phyloP scores from a whole-genome alignment of 106 monocot genomes.

The Agapanthus africanus region DNA sequence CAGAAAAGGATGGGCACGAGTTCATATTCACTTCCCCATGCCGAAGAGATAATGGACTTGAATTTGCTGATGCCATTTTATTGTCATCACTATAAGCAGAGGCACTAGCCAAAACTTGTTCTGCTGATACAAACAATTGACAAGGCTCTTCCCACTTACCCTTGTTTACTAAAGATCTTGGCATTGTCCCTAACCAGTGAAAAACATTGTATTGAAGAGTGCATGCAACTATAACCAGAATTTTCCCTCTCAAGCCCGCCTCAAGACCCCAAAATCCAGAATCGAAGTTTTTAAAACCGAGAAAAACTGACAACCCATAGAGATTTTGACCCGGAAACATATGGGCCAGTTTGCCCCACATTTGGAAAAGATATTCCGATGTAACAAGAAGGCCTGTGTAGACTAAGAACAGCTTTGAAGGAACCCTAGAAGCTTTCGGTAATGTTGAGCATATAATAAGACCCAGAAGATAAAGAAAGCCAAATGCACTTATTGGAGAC shows the following conservation, averaged over 20 bases:
- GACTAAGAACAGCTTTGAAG: constrained; percentile 76
- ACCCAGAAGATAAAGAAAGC: constrained; percentile 71
- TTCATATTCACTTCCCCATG: too few species aligned
- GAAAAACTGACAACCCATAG: constrained; percentile 47
- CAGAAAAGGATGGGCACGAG: constrained; percentile 30
- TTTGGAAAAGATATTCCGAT: constrained; percentile 84
- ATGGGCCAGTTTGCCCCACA: constrained; percentile 73
- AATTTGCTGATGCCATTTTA: constrained; percentile 16
- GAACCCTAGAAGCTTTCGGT: constrained; percentile 81
- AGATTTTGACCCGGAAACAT: constrained; percentile 83
- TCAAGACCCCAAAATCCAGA: constrained; percentile 97
- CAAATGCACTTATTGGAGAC: constrained; percentile 80
- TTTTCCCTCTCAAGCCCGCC: constrained; percentile 72
- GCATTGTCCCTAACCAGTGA: constrained; percentile 74
- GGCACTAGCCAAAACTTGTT: constrained; percentile 3
- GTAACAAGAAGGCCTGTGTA: constrained; percentile 70
- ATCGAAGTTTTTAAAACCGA: constrained; percentile 63
- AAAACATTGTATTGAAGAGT: constrained; percentile 91
- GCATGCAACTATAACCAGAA: constrained; percentile 86
- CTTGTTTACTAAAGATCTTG: constrained; percentile 45
- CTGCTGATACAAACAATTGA: constrained; percentile 60
- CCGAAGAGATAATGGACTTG: constrained; percentile 22
- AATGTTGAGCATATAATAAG: constrained; percentile 70
- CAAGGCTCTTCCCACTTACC: constrained; percentile 97
- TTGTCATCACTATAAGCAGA: constrained; percentile 15